Conservation (phyloP, 441 rosid genomes). For the Euphorbia corollata region DNA sequence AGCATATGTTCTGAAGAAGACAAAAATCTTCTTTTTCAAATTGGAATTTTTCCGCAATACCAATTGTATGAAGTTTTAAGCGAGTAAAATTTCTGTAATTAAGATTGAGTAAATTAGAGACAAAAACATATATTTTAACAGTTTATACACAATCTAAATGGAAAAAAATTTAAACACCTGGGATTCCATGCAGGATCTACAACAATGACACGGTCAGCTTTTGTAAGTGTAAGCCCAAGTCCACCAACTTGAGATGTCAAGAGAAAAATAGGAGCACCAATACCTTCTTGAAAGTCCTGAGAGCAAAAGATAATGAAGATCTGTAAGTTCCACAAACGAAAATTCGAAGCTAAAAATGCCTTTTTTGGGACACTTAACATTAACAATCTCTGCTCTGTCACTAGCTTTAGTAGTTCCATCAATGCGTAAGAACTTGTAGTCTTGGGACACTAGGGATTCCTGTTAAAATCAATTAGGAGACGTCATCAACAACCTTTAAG, state of each 20-base stretch:
- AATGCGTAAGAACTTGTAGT: constrained; percentile 68
- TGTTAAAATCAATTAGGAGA: constrained; percentile 21
- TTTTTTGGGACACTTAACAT: constrained; percentile 38
- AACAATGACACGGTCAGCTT: constrained; percentile 93
- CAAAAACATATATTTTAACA: neutral
- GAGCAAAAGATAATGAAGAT: constrained; percentile 16
- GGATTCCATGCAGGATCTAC: constrained; percentile 99
- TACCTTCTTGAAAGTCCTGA: constrained; percentile 83
- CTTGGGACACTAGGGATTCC: constrained; percentile 63
- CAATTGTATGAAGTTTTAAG: neutral
- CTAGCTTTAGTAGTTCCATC: constrained; percentile 89
- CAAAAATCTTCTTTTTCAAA: neutral
- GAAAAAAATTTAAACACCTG: constrained; percentile 43
- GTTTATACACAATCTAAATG: neutral
- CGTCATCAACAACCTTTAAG: neutral
- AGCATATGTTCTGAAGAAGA: neutral
- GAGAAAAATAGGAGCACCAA: constrained; percentile 76
- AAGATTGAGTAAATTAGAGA: neutral
- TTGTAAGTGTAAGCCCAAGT: constrained; percentile 91
- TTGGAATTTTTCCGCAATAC: too few relatives aligned
- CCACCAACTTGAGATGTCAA: constrained; percentile 97
- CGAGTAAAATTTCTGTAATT: too few relatives aligned
- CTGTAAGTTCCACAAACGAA: constrained; percentile 6
- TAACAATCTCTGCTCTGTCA: constrained; percentile 75
- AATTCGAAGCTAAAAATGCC: constrained; percentile 4